Evolutionary conservation across 2,329 filamentous ascomycete genomes (phyloP).

Genomic region (Tolypocladium endophyticum): DNA sequence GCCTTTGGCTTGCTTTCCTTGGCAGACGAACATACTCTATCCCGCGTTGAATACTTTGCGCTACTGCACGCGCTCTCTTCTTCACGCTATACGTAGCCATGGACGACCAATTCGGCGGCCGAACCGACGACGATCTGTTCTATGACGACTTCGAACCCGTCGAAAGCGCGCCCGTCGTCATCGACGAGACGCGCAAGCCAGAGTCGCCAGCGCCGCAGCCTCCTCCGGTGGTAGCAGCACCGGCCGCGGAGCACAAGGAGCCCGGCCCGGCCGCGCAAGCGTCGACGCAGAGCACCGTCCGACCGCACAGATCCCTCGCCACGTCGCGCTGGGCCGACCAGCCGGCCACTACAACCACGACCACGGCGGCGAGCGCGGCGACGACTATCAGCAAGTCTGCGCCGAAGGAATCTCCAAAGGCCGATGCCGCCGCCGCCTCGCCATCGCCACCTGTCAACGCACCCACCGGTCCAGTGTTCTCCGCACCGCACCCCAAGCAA

Average conservation of each 20-base stretch:
- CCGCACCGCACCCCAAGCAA: conserved; percentile 4
- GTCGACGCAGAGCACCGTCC: neutral
- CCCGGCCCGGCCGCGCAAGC: neutral
- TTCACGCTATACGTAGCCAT: conserved; percentile 18
- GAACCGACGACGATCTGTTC: conserved; percentile 53
- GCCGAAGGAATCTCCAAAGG: neutral
- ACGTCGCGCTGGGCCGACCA: conserved; percentile 23
- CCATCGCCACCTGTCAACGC: conserved; percentile 5
- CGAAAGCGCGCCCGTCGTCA: conserved; percentile 20
- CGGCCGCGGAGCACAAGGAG: neutral
- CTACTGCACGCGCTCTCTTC: neutral
- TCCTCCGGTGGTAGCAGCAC: neutral
- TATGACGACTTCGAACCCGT: conserved; percentile 52
- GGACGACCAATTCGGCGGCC: conserved; percentile 51
- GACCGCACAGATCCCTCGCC: conserved; percentile 13
- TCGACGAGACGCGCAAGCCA: conserved; percentile 6
- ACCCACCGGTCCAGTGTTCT: neutral
- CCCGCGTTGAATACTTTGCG: neutral
- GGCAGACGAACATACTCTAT: neutral
- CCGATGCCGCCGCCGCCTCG: conserved; percentile 3
- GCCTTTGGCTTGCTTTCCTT: neutral
- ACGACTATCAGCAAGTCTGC: neutral
- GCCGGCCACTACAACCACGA: conserved; percentile 5
- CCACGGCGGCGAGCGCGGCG: neutral
- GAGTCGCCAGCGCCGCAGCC: conserved; percentile 6